These are phyloP conservation scores for Kazachstania taianensis DNA, from an alignment of 805 yeast genomes.

Conservation along the genomic window DNA sequence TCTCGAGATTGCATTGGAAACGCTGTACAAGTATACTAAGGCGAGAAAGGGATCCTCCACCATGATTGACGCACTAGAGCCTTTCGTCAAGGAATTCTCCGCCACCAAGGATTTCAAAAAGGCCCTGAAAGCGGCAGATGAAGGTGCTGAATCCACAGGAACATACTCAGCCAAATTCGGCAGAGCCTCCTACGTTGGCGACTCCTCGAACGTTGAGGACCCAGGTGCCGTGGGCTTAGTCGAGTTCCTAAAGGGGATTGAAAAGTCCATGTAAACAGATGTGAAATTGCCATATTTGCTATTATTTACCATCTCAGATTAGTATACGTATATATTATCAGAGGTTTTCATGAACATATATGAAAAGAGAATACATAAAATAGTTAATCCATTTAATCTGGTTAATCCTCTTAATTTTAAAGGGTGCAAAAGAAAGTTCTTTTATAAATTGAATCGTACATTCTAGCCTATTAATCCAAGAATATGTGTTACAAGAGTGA, in stretches of 20 bases:
- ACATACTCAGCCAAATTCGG: conserved; percentile 79
- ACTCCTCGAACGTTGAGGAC: conserved; percentile 63
- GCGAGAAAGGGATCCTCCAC: conserved; percentile 89
- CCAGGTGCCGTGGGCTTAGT: conserved; percentile 91
- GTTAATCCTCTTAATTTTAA: too few species aligned
- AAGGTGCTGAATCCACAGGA: conserved; percentile 71
- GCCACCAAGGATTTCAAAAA: conserved; percentile 40
- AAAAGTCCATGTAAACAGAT: conserved; percentile 11
- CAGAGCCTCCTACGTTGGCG: conserved; percentile 86
- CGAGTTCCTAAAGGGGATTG: conserved; percentile 35
- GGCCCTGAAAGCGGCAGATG: conserved; percentile 60
- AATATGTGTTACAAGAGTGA: too few species aligned
- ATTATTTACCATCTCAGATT: neutral
- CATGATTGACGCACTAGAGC: conserved; percentile 78
- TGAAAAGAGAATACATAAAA: too few species aligned
- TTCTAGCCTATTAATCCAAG: too few species aligned
- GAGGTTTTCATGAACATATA: too few species aligned
- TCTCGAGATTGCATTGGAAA: conserved; percentile 48
- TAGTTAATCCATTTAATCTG: too few species aligned
- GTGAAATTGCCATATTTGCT: too few species aligned
- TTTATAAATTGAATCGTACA: too few species aligned
- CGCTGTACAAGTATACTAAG: conserved; percentile 74
- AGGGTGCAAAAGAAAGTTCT: too few species aligned
- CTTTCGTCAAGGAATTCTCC: conserved; percentile 60
- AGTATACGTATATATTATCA: neutral